Evolutionary conservation across 306 rosid species (phyloP), one percentile per base, ranked within the genome.

Genomic region (Corylus avellana): DNA sequence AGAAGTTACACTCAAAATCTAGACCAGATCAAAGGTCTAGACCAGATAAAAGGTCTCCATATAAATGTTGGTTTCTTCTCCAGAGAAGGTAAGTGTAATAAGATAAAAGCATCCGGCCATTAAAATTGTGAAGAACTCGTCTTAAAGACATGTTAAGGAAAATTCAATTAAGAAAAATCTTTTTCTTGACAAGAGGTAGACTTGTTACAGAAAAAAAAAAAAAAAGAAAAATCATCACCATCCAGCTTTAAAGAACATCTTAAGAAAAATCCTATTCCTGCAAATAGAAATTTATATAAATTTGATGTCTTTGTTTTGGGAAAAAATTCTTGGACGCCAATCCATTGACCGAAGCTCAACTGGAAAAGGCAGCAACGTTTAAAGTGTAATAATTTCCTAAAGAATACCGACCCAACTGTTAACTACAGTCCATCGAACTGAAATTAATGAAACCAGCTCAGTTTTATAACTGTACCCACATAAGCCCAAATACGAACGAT

Each of bases 81-180:
- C 46, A 37, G 18, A 22, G 49, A 76, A 77, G 67, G 53, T 18
- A 72, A 35, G 17, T 2, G 11, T 39, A 67, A 67, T 17, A 18
- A 67, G 27, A 67, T 18, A 37, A 18, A 67, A 37, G 72, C 72
- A 67, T 67, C 72, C 18, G 72, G 72, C 42, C 42, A 16, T 37
- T n/a, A 17, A 16, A 39, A 67, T 18, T 16, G 51, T 11, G 25
- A 67, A 67, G 72, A 22, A 67, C 5, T 17, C 1, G 51, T 39
- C 72, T 67, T 39, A 67, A 67, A 37, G 20, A 18, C 46, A 10
- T 3, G 5, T 25, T 20, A 63, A 67, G 27, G 9, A 25, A 18
- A 7, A 7, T 35, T 8, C 2, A 14, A 14, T 66, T 66, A 35
- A n/a, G 16, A 66, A 66, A 17, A 8, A 48, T 48, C 10, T 32